phyloP scores from a whole-genome alignment of 2,329 filamentous ascomycete species.

The Colletotrichum coccodes region DNA sequence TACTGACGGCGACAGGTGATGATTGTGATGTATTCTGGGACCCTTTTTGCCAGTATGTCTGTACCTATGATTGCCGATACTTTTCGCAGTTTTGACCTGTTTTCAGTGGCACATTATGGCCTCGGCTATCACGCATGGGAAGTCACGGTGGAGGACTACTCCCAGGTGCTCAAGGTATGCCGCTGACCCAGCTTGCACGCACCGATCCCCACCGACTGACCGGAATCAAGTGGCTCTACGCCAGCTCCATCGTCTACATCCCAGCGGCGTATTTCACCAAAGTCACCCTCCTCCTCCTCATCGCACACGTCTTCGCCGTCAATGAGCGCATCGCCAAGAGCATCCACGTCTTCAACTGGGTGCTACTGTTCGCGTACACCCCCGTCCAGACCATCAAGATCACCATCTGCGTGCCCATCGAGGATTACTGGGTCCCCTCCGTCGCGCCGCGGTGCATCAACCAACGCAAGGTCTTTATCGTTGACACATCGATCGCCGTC shows the following conservation, averaged over 20 bases:
- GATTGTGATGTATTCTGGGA: background rate
- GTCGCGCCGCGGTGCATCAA: slow-evolving; percentile 40
- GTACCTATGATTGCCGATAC: background rate
- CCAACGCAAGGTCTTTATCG: slow-evolving; percentile 42
- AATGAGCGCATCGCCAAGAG: slow-evolving; percentile 34
- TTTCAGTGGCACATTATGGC: slow-evolving; percentile 35
- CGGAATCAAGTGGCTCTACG: slow-evolving; percentile 38
- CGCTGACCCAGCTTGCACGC: background rate
- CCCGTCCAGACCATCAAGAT: slow-evolving; percentile 40
- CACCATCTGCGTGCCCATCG: slow-evolving; percentile 37
- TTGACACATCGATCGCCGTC: slow-evolving; percentile 42
- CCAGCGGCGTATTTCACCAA: slow-evolving; percentile 42
- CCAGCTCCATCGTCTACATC: slow-evolving; percentile 38
- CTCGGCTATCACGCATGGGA: slow-evolving; percentile 36
- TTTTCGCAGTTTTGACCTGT: slow-evolving; percentile 12
- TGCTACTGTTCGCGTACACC: slow-evolving; percentile 38
- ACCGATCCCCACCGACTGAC: background rate
- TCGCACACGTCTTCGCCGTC: slow-evolving; percentile 42
- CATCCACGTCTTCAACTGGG: slow-evolving; percentile 40
- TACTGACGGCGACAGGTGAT: background rate
- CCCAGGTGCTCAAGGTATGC: slow-evolving; percentile 27
- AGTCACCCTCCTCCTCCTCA: slow-evolving; percentile 41
- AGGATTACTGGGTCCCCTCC: slow-evolving; percentile 35
- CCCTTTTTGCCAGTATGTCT: background rate
- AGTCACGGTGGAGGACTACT: slow-evolving; percentile 25